Evolutionary conservation across 768 basidiomycete species (phyloP), one percentile per base, ranked within the genome.

Genomic region (Mycena haematopus): DNA sequence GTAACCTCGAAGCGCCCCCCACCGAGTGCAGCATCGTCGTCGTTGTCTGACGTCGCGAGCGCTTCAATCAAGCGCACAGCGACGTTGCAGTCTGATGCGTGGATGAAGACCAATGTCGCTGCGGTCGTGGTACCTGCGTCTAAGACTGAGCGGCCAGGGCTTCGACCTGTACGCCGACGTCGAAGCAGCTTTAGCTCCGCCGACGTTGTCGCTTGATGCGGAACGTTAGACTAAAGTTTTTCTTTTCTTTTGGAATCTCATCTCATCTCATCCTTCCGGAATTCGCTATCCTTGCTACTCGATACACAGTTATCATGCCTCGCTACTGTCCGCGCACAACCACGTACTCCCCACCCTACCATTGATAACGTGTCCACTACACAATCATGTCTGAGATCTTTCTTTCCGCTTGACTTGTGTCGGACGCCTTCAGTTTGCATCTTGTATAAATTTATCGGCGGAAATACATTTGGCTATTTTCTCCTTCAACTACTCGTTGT

Each of bases 181-280:
- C 81, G 93, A 62, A 94, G 93, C 71, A 95, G 93, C 69, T 95
- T 95, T 75, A 94, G 93, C 72, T 82, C 88, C 58, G 92, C 90
- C 4, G 93, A 95, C 73, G 88, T 94, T 22, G 85, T 93, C 63
- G 92, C 90, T 70, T 94, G 78, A 77, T 54, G 50, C 54, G 56
- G n/a, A 9, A 24, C 22, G 38, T 17, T 24, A 31, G 27, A 27
- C 40, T 42, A 42, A 25, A 27, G 47, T 49, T n/a, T 59, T 7
- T 52, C n/a, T 51, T 31, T 24, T 50, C 49, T 56, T 65, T 54
- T 36, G 9, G 56, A 58, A 62, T 54, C 51, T 52, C 24, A 44
- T 36, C 22, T 29, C 31, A 45, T 63, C 61, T 56, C 40, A 29
- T 65, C 58, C 49, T 52, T 52, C 59, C 46, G 62, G 58, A 61